These are phyloP conservation scores for Colletotrichum horii DNA, from an alignment of 2,329 filamentous ascomycete genomes.

Conservation along the genomic window DNA sequence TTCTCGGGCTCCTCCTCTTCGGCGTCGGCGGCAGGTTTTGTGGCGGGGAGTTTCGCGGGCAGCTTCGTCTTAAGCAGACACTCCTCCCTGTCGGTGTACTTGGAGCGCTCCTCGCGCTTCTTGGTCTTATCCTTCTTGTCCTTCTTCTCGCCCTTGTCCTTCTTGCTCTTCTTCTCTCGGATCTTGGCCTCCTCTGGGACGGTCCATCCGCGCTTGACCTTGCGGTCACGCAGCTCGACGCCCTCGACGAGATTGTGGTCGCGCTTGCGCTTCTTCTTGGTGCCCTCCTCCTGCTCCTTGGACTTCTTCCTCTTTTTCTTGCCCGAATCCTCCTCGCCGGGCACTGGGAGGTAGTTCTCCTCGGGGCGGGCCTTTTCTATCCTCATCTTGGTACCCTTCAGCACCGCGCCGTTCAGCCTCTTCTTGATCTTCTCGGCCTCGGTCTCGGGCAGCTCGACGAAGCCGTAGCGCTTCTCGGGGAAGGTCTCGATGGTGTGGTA, in stretches of 20 bases:
- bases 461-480: slow-evolving; percentile 90
- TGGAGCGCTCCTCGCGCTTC: slow-evolving; percentile 68
- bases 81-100: slow-evolving; percentile 81
- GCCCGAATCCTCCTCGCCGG: slow-evolving; percentile 33
- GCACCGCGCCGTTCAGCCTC: slow-evolving; percentile 84
- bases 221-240: slow-evolving; percentile 74
- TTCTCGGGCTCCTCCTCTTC: slow-evolving; percentile 41
- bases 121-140: slow-evolving; percentile 60
- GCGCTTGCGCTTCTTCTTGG: slow-evolving; percentile 57
- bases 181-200: slow-evolving; percentile 61
- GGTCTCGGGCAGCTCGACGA: slow-evolving; percentile 78
- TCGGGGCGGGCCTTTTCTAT: slow-evolving; percentile 81
- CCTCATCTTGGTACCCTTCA: slow-evolving; percentile 85
- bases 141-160: slow-evolving; percentile 46
- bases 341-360: slow-evolving; percentile 48
- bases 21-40: slow-evolving; percentile 45
- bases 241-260: slow-evolving; percentile 63
- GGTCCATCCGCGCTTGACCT: slow-evolving; percentile 90
- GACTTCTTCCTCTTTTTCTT: slow-evolving; percentile 50
- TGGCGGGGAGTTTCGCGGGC: slow-evolving; percentile 44
- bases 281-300: slow-evolving; percentile 31
- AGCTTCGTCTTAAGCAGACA: slow-evolving; percentile 85
- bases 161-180: slow-evolving; percentile 51
- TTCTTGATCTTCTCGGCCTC: slow-evolving; percentile 92
- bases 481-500: slow-evolving; percentile 87